phyloP scores from a whole-genome alignment of 257 asterid species.

The Fraxinus anomala region DNA sequence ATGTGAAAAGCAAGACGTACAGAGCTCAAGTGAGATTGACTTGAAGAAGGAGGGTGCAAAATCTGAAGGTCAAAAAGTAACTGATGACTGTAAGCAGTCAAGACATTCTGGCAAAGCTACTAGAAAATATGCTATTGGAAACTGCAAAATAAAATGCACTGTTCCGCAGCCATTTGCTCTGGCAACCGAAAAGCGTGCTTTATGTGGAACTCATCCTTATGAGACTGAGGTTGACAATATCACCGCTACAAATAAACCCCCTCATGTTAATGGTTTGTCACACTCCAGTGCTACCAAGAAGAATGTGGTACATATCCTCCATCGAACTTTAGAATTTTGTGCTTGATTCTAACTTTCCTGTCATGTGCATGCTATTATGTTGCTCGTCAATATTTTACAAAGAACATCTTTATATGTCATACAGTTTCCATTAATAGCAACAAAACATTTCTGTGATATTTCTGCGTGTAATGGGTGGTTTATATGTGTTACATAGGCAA shows the following conservation, averaged over 20 bases:
- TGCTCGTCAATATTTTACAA: too few relatives aligned
- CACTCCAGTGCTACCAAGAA: too few relatives aligned
- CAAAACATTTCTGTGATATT: too few relatives aligned
- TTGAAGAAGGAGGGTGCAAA: conserved; percentile 25
- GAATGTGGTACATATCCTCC: too few relatives aligned
- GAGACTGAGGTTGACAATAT: conserved; percentile 33
- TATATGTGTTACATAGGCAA: too few relatives aligned
- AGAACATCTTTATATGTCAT: too few relatives aligned
- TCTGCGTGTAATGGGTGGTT: too few relatives aligned
- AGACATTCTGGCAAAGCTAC: conserved; percentile 31
- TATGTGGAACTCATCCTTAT: conserved; percentile 39
- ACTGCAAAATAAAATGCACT: conserved; percentile 53
- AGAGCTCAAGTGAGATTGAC: conserved; percentile 21
- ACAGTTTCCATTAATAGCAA: too few relatives aligned
- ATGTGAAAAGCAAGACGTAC: conserved; percentile 24
- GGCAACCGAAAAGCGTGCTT: conserved; percentile 65
- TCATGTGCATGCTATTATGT: too few relatives aligned
- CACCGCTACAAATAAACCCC: background rate
- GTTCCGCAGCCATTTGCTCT: conserved; percentile 72
- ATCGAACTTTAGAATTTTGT: too few relatives aligned
- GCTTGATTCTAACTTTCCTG: too few relatives aligned
- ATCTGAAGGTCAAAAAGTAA: conserved; percentile 27
- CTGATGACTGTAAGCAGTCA: conserved; percentile 28
- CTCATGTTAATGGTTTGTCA: too few relatives aligned
- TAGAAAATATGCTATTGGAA: conserved; percentile 36